These are phyloP conservation scores for Lolium rigidum DNA, from an alignment of 176 grass and related monocot species.

Conservation along the genomic window DNA sequence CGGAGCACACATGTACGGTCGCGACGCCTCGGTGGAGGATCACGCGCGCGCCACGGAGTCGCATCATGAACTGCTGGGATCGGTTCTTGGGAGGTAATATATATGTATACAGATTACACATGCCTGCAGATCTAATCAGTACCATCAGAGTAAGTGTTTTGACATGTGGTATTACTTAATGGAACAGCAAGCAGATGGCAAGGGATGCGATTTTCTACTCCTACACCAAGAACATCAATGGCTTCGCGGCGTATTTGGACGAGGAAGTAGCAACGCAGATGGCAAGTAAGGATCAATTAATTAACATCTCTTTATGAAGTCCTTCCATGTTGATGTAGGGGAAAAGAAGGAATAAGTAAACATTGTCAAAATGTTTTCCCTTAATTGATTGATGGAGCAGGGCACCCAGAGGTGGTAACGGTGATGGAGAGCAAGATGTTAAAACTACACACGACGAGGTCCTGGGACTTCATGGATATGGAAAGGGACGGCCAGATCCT, in stretches of 20 bases:
- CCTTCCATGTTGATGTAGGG: neutral
- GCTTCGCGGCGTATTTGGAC: slow-evolving; percentile 72
- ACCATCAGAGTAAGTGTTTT: neutral
- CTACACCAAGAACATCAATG: slow-evolving; percentile 81
- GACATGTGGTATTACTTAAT: neutral
- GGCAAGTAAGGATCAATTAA: slow-evolving; percentile 46
- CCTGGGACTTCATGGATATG: slow-evolving; percentile 74
- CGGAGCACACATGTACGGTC: slow-evolving; percentile 56
- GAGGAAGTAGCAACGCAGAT: slow-evolving; percentile 47
- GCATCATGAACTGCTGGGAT: slow-evolving; percentile 66
- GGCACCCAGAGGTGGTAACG: slow-evolving; percentile 64
- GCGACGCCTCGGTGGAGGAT: slow-evolving; percentile 36
- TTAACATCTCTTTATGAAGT: neutral
- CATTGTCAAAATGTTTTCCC: too few relatives aligned
- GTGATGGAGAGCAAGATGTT: slow-evolving; percentile 59
- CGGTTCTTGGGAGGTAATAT: slow-evolving; percentile 58
- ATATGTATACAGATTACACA: neutral
- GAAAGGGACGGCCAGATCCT: slow-evolving; percentile 40
- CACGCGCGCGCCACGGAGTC: slow-evolving; percentile 51
- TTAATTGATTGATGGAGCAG: slow-evolving; percentile 30
- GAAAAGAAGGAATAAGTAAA: neutral
- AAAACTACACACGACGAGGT: slow-evolving; percentile 75
- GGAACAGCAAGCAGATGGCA: slow-evolving; percentile 52
- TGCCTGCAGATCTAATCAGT: neutral
- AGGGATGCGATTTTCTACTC: slow-evolving; percentile 74